Percentiles rank a stretch among this genome's conserved stretches.
These are phyloP conservation scores for Penstemon davidsonii DNA, from an alignment of 257 asterid species.

Conservation along the genomic window DNA sequence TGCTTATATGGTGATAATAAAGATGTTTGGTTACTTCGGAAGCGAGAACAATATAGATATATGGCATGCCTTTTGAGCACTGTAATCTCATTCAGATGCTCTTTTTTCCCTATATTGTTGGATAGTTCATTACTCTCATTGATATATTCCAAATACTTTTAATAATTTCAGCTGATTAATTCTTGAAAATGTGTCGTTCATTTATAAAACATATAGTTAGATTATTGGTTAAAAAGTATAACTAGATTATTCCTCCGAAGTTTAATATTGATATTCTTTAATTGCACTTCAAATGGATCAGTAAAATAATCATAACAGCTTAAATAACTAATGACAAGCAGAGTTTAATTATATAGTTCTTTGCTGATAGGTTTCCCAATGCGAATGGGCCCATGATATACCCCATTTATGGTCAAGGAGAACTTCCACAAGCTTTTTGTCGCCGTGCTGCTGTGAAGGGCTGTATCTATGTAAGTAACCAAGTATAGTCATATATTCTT, in stretches of 20 bases:
- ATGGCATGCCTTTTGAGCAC: background rate
- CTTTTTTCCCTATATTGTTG: background rate
- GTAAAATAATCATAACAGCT: background rate
- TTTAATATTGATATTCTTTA: too few relatives aligned
- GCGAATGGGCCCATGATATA: slow-evolving; percentile 91
- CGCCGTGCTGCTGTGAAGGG: slow-evolving; percentile 99
- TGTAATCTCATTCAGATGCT: slow-evolving; percentile 7
- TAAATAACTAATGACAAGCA: background rate
- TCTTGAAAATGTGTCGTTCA: background rate
- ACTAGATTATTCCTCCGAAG: too few relatives aligned
- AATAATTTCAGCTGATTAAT: slow-evolving; percentile 3
- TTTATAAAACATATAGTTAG: too few relatives aligned
- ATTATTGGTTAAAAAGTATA: too few relatives aligned
- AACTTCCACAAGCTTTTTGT: slow-evolving; percentile 92
- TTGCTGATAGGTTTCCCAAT: slow-evolving; percentile 66
- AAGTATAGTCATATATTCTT: slow-evolving; percentile 29
- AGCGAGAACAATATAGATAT: too few relatives aligned
- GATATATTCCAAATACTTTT: slow-evolving; percentile 4
- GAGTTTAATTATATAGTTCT: background rate
- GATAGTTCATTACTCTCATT: slow-evolving; percentile 8
- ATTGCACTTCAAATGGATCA: too few relatives aligned
- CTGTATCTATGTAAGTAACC: slow-evolving; percentile 58
- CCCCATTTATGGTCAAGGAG: slow-evolving; percentile 94
- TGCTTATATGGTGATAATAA: too few relatives aligned
- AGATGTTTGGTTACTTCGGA: too few relatives aligned